phyloP scores from a whole-genome alignment of 371 early-diverging fungal genomes.

The Rhizopus arrhizus region DNA sequence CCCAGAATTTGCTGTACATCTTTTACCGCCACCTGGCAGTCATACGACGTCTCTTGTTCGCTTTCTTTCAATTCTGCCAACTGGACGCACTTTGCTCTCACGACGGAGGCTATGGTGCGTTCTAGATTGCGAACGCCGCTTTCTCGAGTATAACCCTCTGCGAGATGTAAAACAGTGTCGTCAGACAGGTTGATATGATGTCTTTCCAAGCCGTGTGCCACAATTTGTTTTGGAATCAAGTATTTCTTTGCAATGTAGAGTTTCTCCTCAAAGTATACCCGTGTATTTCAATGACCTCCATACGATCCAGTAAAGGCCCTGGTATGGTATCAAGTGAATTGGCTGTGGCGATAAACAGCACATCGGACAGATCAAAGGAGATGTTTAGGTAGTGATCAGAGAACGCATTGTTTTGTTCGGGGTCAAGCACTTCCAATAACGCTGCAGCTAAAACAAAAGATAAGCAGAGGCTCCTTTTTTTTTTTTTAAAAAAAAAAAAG shows the following conservation, averaged over 20 bases:
- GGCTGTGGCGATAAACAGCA: conserved; percentile 87
- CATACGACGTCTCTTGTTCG: conserved; percentile 26
- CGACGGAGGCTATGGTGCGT: conserved; percentile 72
- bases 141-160: conserved; percentile 78
- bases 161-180: conserved; percentile 60
- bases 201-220: conserved; percentile 60
- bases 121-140: conserved; percentile 84
- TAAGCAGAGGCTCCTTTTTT: background rate
- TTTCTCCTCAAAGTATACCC: conserved; percentile 90
- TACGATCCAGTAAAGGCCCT: conserved; percentile 80
- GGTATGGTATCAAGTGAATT: conserved; percentile 81
- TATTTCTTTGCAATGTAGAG: conserved; percentile 50
- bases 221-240: conserved; percentile 69
- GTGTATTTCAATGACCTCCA: conserved; percentile 83
- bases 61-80: conserved; percentile 46
- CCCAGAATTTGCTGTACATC: conserved; percentile 72
- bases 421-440: conserved; percentile 84
- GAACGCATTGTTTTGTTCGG: conserved; percentile 80
- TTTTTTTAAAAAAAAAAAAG: background rate
- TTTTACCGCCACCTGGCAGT: conserved; percentile 30
- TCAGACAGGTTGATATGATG: conserved; percentile 52
- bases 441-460: conserved; percentile 58
- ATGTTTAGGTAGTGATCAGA: conserved; percentile 83
- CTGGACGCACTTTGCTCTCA: conserved; percentile 76
- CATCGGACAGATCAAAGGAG: conserved; percentile 79